Evolutionary conservation across 495 filamentous ascomycete species (phyloP), one percentile per base, ranked within the genome.

Genomic region (Xylaria longipes): DNA sequence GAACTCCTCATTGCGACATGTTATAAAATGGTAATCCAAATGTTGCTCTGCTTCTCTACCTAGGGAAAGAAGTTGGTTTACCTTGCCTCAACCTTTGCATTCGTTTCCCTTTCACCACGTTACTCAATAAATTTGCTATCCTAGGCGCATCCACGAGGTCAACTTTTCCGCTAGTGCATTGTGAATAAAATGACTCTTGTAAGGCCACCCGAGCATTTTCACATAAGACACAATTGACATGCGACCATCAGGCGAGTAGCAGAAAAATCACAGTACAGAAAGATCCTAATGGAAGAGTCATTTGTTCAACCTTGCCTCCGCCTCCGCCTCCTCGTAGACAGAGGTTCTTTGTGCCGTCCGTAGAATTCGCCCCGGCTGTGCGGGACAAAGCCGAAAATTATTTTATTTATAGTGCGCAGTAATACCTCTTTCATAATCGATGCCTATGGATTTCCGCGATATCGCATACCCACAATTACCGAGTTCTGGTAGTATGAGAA

Each of bases 281-380:
- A 15, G 63, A 15, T 39, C 15, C 1, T 1, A 22, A 33, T 15
- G 15, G 31, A 25, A 5, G 41, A 17, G n/a, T 29, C 68, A 62
- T 31, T 22, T 60, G 68, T 17, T n/a, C 68, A 20, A 39, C 17
- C 11, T 27, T 29, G 14, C 46, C 35, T 67, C n/a, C 22, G 14
- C 46, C 35, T 67, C n/a, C 22, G 48, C 45, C 35, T 25, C 2
- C 20, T 17, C 15, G 4, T 29, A 52, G 29, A 56, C 17, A 39
- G 9, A 33, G 15, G 14, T 56, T 35, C 68, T 70, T 70, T 64
- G 68, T 70, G 25, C 14, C 45, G 33, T 27, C 14, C 20, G 3
- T 22, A 33, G 5, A 6, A 56, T 64, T 70, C 7, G 45, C 45
- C n/a, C 22, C 37, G 52, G 48, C 33, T 35, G 43, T 43, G 20